phyloP scores from a whole-genome alignment of 768 basidiomycete genomes.

The Mycena epipterygia region DNA sequence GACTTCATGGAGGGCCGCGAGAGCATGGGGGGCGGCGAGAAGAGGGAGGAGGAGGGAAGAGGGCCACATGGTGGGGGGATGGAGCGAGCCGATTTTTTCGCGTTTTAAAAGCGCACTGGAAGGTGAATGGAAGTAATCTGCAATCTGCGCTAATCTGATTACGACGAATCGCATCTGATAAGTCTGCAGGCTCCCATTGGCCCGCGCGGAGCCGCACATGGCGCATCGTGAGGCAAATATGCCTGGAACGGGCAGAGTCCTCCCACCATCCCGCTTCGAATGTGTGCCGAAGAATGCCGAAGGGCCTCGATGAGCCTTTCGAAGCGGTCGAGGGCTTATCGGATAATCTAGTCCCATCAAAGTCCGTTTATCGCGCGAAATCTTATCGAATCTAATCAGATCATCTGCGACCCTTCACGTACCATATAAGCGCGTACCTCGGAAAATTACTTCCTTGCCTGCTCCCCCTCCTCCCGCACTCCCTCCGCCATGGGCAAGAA shows the following conservation, averaged over 20 bases:
- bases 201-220: neutral
- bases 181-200: neutral
- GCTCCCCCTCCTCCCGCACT: neutral
- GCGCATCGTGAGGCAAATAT: neutral
- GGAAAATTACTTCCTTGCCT: too few relatives aligned
- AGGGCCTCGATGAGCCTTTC: neutral
- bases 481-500: conserved; percentile 69
- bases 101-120: conserved; percentile 17
- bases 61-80: conserved; percentile 38
- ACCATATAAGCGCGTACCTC: neutral
- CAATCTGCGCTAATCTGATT: neutral
- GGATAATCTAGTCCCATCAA: neutral
- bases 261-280: neutral
- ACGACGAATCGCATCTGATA: neutral
- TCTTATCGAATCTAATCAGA: conserved; percentile 5
- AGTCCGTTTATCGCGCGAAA: too few relatives aligned
- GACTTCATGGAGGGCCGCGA: conserved; percentile 77
- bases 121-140: neutral
- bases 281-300: neutral
- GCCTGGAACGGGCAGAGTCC: neutral
- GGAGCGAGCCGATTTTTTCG: neutral
- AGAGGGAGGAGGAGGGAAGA: conserved; percentile 47
- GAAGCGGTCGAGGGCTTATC: neutral
- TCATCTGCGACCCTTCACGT: neutral
- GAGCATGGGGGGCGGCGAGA: conserved; percentile 52